These are phyloP conservation scores for Domatiomyces globalis DNA, from an alignment of 2,329 filamentous ascomycete species.

Conservation along the genomic window DNA sequence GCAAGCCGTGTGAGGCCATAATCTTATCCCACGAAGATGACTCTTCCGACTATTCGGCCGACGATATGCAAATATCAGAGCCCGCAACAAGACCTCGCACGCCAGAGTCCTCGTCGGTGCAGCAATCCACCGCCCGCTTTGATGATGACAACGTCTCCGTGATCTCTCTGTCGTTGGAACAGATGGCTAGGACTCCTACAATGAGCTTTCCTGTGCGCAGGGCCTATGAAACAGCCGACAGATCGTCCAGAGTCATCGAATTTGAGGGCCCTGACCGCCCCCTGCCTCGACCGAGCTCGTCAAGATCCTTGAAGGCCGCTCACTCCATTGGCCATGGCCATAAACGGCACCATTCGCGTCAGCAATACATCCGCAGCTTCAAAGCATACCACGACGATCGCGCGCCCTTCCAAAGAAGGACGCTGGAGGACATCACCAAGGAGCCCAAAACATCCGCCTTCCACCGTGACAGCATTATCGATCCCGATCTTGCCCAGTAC, in stretches of 20 bases:
- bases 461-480: slow-evolving; percentile 96
- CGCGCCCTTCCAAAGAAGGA: slow-evolving; percentile 71
- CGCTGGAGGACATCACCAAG: slow-evolving; percentile 50
- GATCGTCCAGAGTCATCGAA: slow-evolving; percentile 78
- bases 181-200: slow-evolving; percentile 39
- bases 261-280: slow-evolving; percentile 60
- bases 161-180: slow-evolving; percentile 33
- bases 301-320: slow-evolving; percentile 68
- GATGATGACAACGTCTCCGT: slow-evolving; percentile 35
- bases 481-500: slow-evolving; percentile 86
- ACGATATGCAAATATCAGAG: slow-evolving; percentile 28
- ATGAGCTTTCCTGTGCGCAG: slow-evolving; percentile 52
- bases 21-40: slow-evolving; percentile 83
- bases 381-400: slow-evolving; percentile 61
- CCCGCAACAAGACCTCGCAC: slow-evolving; percentile 13
- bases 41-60: slow-evolving; percentile 78
- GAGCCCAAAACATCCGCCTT: slow-evolving; percentile 71
- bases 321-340: slow-evolving; percentile 58
- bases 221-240: slow-evolving; percentile 60
- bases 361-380: slow-evolving; percentile 65
- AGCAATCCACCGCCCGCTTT: slow-evolving; percentile 17
- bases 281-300: slow-evolving; percentile 81
- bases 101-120: slow-evolving; percentile 10
- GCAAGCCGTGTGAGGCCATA: slow-evolving; percentile 80
- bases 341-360: slow-evolving; percentile 73